Conservation (phyloP, 148 eudicot species). For the Beta vulgaris region DNA sequence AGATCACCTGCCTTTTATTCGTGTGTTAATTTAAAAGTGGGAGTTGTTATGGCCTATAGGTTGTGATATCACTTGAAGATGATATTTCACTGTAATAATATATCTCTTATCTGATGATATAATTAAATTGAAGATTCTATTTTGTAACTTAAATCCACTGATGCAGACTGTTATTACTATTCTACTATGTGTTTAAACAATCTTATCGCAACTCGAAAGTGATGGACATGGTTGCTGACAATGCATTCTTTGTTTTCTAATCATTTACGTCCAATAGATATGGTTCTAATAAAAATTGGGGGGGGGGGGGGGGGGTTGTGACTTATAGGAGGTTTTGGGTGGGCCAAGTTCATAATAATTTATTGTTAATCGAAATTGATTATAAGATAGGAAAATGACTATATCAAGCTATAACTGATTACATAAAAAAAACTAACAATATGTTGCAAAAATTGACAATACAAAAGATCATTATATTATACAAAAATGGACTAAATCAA, state of each 20-base stretch:
- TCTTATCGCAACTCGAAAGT: not conserved
- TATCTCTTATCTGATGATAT: not conserved
- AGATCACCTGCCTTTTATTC: no score
- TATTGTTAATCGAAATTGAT: no score
- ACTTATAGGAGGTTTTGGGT: no score
- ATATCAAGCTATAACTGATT: no score
- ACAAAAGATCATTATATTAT: no score
- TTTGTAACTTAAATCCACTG: not conserved
- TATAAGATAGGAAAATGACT: no score
- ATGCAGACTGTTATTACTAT: not conserved
- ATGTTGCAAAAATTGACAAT: no score
- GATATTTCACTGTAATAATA: not conserved
- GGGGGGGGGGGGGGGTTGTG: no score
- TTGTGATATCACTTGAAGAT: conserved; percentile 8
- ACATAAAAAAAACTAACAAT: no score
- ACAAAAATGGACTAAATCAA: no score
- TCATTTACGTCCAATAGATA: not conserved
- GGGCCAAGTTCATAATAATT: no score
- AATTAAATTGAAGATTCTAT: not conserved
- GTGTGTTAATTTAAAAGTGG: not conserved
- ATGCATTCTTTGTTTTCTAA: not conserved
- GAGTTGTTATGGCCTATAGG: not conserved
- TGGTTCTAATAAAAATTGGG: not conserved
- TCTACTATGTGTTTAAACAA: not conserved
- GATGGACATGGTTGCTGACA: not conserved